phyloP scores from a whole-genome alignment of 1,284 basidiomycete species.

The Heterobasidion occidentale region DNA sequence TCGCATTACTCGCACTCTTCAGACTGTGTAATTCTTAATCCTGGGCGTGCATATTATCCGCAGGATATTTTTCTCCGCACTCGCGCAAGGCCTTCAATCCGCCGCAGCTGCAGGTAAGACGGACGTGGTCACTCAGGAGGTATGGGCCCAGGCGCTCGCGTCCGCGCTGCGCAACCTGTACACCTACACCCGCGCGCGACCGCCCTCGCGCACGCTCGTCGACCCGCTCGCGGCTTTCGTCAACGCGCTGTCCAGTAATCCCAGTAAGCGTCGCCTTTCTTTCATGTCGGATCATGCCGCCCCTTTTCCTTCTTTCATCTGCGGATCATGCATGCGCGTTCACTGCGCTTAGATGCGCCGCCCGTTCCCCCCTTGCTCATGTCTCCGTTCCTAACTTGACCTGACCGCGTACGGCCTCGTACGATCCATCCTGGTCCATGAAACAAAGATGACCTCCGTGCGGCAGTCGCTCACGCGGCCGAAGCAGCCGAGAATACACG shows the following conservation, averaged over 20 bases:
- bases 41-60: background rate
- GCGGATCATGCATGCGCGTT: background rate
- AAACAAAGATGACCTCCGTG: constrained; percentile 25
- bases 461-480: constrained; percentile 57
- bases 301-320: background rate
- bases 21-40: background rate
- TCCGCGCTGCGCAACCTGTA: constrained; percentile 69
- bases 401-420: background rate
- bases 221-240: constrained; percentile 89
- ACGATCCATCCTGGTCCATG: background rate
- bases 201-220: constrained; percentile 85
- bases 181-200: constrained; percentile 83
- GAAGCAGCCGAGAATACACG: constrained; percentile 70
- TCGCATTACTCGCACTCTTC: background rate
- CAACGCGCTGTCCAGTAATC: constrained; percentile 32
- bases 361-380: too few species aligned
- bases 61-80: constrained; percentile 82
- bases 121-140: constrained; percentile 30
- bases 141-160: constrained; percentile 58
- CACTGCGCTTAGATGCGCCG: background rate
- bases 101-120: constrained; percentile 19
- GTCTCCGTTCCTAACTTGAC: background rate
- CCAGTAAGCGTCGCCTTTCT: constrained; percentile 11
- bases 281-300: background rate
- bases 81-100: constrained; percentile 69